Evolutionary conservation across 2,329 filamentous ascomycete genomes (phyloP), one percentile per base, ranked within the genome.

Genomic region (Sclerotinia subarctica): DNA sequence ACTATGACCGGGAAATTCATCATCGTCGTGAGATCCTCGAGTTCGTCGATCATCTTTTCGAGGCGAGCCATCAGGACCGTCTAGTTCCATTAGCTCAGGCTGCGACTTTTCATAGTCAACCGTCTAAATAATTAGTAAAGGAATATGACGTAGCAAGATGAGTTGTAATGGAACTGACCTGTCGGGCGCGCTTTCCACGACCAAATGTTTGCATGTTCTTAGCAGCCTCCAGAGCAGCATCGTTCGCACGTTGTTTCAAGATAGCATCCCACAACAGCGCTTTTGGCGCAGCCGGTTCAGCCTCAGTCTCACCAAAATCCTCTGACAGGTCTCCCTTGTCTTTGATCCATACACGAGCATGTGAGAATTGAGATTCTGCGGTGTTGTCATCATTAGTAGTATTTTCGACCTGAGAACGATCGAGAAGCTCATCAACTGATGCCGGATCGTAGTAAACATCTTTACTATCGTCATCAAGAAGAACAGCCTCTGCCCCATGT

Each of bases 341-440:
- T 74, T 96, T 96, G 5, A 90, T 90, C 95, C 95, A 99, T 1
- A 99, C 90, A 56, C 92, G 87, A 51, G 94, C 94, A 78, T 95
- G 92, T 5, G 91, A 92, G 78, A 97, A 99, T 67, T 94, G 90
- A 0, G 88, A 90, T 76, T 96, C 91, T 0, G 88, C 87, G 0
- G 84, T 82, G 29, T 82, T 79, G 60, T 93, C 88, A 2, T 88
- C 84, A 13, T 86, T 85, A 1, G 84, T 81, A 0, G 89, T 91
- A 71, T 91, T 87, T 76, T 96, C 93, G 38, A 91, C 86, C 71
- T 92, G 87, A 42, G 90, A 92, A 58, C 95, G 88, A 76, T 98
- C 94, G n/a, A 99, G 83, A 17, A 99, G 84, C 72, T 90, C 92
- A 64, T 97, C 93, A n/a, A 99, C 88, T 0, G 92, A 91, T 0